These are phyloP conservation scores for Penicillium sp. DNA, from an alignment of 2,329 filamentous ascomycete genomes.

Conservation along the genomic window DNA sequence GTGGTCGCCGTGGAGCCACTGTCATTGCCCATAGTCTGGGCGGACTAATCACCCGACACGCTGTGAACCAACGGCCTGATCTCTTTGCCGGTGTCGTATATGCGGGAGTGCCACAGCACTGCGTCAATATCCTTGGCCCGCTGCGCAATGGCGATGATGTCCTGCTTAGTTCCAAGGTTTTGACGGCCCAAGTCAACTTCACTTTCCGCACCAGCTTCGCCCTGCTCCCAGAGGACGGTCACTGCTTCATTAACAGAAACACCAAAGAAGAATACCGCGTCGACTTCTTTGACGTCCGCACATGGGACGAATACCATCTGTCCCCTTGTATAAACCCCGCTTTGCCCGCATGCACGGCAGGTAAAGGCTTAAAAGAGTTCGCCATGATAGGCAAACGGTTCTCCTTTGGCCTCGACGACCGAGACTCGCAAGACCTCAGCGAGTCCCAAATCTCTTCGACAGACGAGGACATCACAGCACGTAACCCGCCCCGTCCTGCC, in stretches of 20 bases:
- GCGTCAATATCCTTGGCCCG: conserved; percentile 86
- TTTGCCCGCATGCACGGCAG: conserved; percentile 52
- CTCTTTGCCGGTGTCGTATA: conserved; percentile 82
- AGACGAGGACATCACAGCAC: conserved; percentile 7
- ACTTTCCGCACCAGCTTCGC: conserved; percentile 80
- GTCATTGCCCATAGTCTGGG: conserved; percentile 83
- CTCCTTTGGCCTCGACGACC: conserved; percentile 22
- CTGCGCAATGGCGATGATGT: conserved; percentile 90
- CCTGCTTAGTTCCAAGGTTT: conserved; percentile 76
- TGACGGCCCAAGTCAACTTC: conserved; percentile 86
- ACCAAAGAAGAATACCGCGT: conserved; percentile 75
- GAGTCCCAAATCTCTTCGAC: conserved; percentile 12
- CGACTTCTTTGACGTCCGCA: conserved; percentile 73
- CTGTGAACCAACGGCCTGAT: conserved; percentile 76
- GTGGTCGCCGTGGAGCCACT: conserved; percentile 59
- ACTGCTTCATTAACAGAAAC: conserved; percentile 77
- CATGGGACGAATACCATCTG: conserved; percentile 71
- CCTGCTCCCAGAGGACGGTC: conserved; percentile 77
- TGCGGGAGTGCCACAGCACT: conserved; percentile 76
- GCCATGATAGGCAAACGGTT: conserved; percentile 39
- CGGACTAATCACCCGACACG: conserved; percentile 80
- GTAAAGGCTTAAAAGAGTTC: conserved; percentile 31
- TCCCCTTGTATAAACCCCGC: conserved; percentile 70
- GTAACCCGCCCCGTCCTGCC: conserved; percentile 1
- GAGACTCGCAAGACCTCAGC: conserved; percentile 15